phyloP scores from a whole-genome alignment of 345 rosid species.

The Aegle marmelos region DNA sequence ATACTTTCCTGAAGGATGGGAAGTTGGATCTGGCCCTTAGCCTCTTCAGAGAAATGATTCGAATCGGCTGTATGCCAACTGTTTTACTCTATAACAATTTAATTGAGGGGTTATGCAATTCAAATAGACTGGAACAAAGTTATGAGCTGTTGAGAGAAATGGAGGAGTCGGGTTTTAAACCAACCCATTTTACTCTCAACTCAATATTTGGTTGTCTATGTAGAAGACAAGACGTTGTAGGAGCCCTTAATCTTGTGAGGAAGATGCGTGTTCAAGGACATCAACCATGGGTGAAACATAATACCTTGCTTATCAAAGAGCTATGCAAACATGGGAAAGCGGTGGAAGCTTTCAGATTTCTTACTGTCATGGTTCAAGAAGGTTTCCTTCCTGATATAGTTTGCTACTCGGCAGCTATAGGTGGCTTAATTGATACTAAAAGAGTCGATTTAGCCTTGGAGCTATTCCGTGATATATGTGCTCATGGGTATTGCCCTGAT shows the following conservation, averaged over 20 bases:
- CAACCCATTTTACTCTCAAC: constrained; percentile 66
- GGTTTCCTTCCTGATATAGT: constrained; percentile 76
- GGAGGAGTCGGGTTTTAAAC: constrained; percentile 56
- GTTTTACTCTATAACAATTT: constrained; percentile 51
- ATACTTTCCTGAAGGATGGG: constrained; percentile 41
- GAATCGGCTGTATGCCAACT: constrained; percentile 36
- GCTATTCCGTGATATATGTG: constrained; percentile 55
- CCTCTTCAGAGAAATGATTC: constrained; percentile 55
- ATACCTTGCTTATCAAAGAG: constrained; percentile 57
- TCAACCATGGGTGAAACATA: constrained; percentile 79
- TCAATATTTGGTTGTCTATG: constrained; percentile 69
- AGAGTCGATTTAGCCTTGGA: constrained; percentile 63
- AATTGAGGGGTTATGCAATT: constrained; percentile 59
- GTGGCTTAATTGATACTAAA: constrained; percentile 53
- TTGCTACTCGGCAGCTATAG: constrained; percentile 69
- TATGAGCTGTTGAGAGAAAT: constrained; percentile 51
- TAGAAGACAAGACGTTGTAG: constrained; percentile 50
- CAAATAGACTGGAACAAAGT: constrained; percentile 65
- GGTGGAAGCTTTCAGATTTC: constrained; percentile 61
- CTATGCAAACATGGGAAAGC: constrained; percentile 55
- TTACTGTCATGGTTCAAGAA: constrained; percentile 57
- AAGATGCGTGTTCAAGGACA: constrained; percentile 72
- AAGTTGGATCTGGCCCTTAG: constrained; percentile 58
- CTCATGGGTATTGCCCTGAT: constrained; percentile 65
- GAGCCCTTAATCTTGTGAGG: constrained; percentile 57